Evolutionary conservation across 495 filamentous ascomycete genomes (phyloP).

Genomic region (Cenococcum geophilum): DNA sequence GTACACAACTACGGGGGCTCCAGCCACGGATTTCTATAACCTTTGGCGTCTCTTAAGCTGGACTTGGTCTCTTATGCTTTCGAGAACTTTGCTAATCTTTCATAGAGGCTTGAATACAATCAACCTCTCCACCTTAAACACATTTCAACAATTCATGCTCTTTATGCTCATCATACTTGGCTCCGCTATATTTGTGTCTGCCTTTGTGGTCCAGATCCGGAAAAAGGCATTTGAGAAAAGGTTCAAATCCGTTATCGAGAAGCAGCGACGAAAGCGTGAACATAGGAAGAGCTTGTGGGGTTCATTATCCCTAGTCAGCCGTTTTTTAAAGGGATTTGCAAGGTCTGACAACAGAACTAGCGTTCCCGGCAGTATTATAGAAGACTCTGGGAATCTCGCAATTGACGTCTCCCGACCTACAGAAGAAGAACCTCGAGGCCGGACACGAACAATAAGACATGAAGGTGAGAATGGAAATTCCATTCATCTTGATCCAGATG

Average conservation of each 20-base stretch:
- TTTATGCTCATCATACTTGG: constrained; percentile 69
- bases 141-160: constrained; percentile 70
- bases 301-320: constrained; percentile 5
- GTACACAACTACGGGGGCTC: not conserved
- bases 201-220: constrained; percentile 57
- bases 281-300: not conserved
- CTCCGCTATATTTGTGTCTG: constrained; percentile 60
- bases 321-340: constrained; percentile 10
- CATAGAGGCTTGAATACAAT: constrained; percentile 49
- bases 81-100: constrained; percentile 20
- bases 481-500: constrained; percentile 10
- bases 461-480: constrained; percentile 10
- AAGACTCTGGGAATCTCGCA: not conserved
- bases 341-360: constrained; percentile 11
- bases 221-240: constrained; percentile 65
- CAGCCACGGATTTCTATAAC: constrained; percentile 54
- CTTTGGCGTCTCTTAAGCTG: not conserved
- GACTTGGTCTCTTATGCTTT: not conserved
- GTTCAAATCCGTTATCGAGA: constrained; percentile 53
- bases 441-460: constrained; percentile 9
- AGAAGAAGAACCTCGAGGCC: not conserved
- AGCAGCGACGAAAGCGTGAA: constrained; percentile 18
- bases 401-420: not conserved
- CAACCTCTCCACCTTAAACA: constrained; percentile 63
- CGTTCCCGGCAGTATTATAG: not conserved